Conservation (phyloP, 768 basidiomycete species). For the Collybia sordida region DNA sequence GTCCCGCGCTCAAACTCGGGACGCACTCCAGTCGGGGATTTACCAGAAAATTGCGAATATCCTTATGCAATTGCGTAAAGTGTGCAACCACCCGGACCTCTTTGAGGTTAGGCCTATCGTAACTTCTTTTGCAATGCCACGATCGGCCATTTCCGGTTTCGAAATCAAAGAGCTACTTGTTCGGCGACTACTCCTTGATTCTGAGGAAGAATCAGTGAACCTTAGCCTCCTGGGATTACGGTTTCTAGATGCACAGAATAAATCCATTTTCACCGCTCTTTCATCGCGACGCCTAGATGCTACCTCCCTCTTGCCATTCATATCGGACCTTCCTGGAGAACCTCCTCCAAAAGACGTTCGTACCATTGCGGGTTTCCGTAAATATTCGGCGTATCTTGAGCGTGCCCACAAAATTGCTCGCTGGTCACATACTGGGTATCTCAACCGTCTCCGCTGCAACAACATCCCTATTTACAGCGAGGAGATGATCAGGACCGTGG, state of each 20-base stretch:
- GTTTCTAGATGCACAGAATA: conserved; percentile 57
- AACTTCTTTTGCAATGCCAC: conserved; percentile 73
- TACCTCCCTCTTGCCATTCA: conserved; percentile 51
- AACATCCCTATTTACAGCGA: conserved; percentile 42
- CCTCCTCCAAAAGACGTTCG: conserved; percentile 74
- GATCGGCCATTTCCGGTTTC: conserved; percentile 75
- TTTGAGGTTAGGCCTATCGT: conserved; percentile 88
- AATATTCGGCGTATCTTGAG: conserved; percentile 48
- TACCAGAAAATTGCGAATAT: conserved; percentile 92
- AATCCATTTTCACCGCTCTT: conserved; percentile 50
- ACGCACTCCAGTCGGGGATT: conserved; percentile 80
- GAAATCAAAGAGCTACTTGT: conserved; percentile 88
- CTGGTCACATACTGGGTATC: conserved; percentile 69
- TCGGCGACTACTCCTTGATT: conserved; percentile 66
- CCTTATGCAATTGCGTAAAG: conserved; percentile 97
- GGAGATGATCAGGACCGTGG: conserved; percentile 43
- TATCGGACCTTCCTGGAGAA: conserved; percentile 54
- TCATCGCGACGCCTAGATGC: conserved; percentile 61
- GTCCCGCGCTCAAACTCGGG: conserved; percentile 80
- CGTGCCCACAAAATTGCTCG: conserved; percentile 52
- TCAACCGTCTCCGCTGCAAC: conserved; percentile 74
- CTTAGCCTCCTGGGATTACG: conserved; percentile 64
- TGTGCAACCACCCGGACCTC: conserved; percentile 91
- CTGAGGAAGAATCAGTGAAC: conserved; percentile 51
- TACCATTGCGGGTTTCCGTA: conserved; percentile 70